These are phyloP conservation scores for Porphyra umbilicalis DNA, from an alignment of 31 red algal genomes.

Conservation along the genomic window DNA sequence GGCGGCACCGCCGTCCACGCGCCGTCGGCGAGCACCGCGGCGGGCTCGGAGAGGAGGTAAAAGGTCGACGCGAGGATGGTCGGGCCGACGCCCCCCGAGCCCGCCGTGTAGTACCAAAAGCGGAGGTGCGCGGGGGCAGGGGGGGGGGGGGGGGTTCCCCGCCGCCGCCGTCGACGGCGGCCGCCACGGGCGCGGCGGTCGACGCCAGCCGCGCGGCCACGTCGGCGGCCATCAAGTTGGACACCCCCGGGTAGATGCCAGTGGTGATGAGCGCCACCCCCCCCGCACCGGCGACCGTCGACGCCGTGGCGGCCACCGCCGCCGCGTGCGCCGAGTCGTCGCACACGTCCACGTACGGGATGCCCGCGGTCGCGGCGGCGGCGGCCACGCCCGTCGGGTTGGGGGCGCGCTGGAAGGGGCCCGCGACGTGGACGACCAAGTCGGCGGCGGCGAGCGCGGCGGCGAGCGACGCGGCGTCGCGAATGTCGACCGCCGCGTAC, in stretches of 20 bases:
- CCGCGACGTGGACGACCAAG: conserved; percentile 75
- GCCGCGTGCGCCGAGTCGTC: conserved; percentile 52
- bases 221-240: conserved; percentile 69
- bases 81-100: conserved; percentile 71
- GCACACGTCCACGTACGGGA: conserved; percentile 72
- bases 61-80: conserved; percentile 78
- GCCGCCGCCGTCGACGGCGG: background rate
- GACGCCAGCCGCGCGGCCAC: conserved; percentile 4
- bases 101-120: conserved; percentile 78
- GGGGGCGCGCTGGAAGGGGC: conserved; percentile 63
- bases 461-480: conserved; percentile 10
- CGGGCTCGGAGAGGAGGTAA: conserved; percentile 52
- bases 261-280: conserved; percentile 48
- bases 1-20: conserved; percentile 6
- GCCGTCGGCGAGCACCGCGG: conserved; percentile 11
- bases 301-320: conserved; percentile 12
- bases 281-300: conserved; percentile 2
- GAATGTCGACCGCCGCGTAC: conserved; percentile 21
- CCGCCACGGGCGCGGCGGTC: background rate
- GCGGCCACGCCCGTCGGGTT: conserved; percentile 20
- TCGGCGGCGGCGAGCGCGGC: conserved; percentile 18
- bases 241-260: conserved; percentile 83
- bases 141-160: background rate
- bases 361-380: conserved; percentile 38
- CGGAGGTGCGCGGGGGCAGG: background rate